Evolutionary conservation across 1,284 basidiomycete genomes (phyloP).

Genomic region (Binderoboletus segoi): DNA sequence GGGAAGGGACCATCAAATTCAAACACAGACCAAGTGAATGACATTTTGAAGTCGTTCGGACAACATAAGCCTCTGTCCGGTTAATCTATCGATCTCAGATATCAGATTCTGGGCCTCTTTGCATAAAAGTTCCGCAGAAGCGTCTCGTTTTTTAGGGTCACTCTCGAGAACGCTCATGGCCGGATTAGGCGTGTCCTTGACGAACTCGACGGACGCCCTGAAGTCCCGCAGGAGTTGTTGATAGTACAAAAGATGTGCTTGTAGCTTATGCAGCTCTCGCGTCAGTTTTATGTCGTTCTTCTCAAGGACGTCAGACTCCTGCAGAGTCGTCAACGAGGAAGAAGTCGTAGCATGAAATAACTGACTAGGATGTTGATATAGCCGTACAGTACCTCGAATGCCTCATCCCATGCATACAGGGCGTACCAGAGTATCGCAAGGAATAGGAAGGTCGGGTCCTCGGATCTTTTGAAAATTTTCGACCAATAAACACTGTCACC

Average conservation of each 20-base stretch:
- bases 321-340: background rate
- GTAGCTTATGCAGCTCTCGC: constrained; percentile 52
- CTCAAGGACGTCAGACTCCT: constrained; percentile 39
- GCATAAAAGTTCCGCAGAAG: constrained; percentile 35
- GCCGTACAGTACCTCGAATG: constrained; percentile 49
- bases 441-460: constrained; percentile 56
- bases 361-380: constrained; percentile 51
- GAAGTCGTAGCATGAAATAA: background rate
- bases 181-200: constrained; percentile 48
- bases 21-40: constrained; percentile 43
- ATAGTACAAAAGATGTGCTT: constrained; percentile 57
- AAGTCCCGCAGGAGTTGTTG: constrained; percentile 56
- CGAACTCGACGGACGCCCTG: constrained; percentile 48
- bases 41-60: constrained; percentile 53
- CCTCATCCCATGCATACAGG: constrained; percentile 60
- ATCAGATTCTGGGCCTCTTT: constrained; percentile 48
- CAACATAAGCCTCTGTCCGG: constrained; percentile 45
- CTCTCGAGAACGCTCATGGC: constrained; percentile 34
- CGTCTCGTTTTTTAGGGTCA: constrained; percentile 6
- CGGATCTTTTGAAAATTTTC: constrained; percentile 47
- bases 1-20: background rate
- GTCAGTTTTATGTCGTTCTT: constrained; percentile 42
- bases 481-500: constrained; percentile 55
- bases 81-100: constrained; percentile 48
- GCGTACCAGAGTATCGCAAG: constrained; percentile 59